Conservation (phyloP, 768 basidiomycete species). For the Boletus edulis region DNA sequence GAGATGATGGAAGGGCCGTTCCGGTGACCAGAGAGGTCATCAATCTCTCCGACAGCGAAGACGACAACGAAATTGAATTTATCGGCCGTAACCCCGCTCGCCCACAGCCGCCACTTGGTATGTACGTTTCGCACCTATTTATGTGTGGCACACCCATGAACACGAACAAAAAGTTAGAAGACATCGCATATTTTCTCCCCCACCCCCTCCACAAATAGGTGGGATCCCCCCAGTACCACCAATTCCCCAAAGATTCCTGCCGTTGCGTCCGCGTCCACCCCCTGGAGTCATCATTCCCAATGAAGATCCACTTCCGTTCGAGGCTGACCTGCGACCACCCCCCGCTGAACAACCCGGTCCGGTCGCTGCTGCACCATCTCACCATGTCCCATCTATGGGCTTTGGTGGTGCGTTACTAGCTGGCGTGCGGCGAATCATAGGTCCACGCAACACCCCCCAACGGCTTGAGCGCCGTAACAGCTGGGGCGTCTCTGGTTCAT, state of each 20-base stretch:
- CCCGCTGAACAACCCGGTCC: constrained; percentile 25
- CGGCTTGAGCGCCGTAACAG: constrained; percentile 12
- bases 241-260: constrained; percentile 40
- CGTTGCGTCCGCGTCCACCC: constrained; percentile 35
- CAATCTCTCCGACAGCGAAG: constrained; percentile 40
- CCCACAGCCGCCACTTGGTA: constrained; percentile 18
- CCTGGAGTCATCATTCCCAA: constrained; percentile 50
- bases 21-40: constrained; percentile 27
- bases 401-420: constrained; percentile 64
- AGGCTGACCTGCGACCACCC: constrained; percentile 31
- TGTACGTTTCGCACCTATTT: not conserved
- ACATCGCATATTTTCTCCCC: constrained; percentile 42
- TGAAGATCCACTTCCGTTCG: constrained; percentile 51
- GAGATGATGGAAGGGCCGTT: constrained; percentile 20
- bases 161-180: constrained; percentile 12
- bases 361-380: constrained; percentile 48
- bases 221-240: constrained; percentile 57
- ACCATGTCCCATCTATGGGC: constrained; percentile 58
- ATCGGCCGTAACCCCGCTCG: constrained; percentile 24
- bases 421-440: constrained; percentile 30
- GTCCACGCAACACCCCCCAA: constrained; percentile 9
- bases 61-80: constrained; percentile 33
- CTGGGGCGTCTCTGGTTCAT: constrained; percentile 26
- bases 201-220: constrained; percentile 42
- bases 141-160: not conserved